Evolutionary conservation across 306 rosid genomes (phyloP).

Genomic region (Canavalia ensiformis): DNA sequence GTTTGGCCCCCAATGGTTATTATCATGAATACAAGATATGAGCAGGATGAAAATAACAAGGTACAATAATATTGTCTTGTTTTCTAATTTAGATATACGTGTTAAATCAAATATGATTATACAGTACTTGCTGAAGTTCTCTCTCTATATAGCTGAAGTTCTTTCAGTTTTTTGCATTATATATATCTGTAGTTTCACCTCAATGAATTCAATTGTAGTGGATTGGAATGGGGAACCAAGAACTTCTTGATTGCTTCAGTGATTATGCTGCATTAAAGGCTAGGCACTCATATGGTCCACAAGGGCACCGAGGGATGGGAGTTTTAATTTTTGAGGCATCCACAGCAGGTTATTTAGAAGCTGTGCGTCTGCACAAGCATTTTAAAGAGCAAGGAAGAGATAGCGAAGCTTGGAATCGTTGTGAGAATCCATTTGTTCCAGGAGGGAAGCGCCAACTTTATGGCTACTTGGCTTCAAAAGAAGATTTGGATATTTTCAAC

Average conservation of each 20-base stretch:
- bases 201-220: conserved; percentile 54
- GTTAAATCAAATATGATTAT: not conserved
- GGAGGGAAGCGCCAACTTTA: conserved; percentile 62
- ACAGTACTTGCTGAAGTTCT: conserved; percentile 20
- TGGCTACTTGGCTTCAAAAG: conserved; percentile 58
- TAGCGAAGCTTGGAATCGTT: conserved; percentile 56
- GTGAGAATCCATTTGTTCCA: conserved; percentile 46
- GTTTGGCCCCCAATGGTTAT: conserved; percentile 75
- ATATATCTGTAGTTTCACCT: conserved; percentile 20
- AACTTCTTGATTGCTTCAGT: conserved; percentile 59
- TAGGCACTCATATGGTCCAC: conserved; percentile 62
- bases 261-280: conserved; percentile 60
- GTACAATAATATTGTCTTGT: conserved; percentile 35
- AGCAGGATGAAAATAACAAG: conserved; percentile 52
- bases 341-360: conserved; percentile 57
- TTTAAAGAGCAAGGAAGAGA: conserved; percentile 60
- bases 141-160: not conserved
- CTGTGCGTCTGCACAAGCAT: conserved; percentile 57
- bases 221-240: conserved; percentile 67
- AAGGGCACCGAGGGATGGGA: conserved; percentile 62
- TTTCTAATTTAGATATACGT: conserved; percentile 10
- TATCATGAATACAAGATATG: conserved; percentile 61
- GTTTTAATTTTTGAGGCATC: conserved; percentile 55
- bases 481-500: conserved; percentile 59
- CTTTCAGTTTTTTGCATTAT: not conserved